Evolutionary conservation across 208 protist species (phyloP).

Genomic region (Acanthamoeba polyphaga): DNA sequence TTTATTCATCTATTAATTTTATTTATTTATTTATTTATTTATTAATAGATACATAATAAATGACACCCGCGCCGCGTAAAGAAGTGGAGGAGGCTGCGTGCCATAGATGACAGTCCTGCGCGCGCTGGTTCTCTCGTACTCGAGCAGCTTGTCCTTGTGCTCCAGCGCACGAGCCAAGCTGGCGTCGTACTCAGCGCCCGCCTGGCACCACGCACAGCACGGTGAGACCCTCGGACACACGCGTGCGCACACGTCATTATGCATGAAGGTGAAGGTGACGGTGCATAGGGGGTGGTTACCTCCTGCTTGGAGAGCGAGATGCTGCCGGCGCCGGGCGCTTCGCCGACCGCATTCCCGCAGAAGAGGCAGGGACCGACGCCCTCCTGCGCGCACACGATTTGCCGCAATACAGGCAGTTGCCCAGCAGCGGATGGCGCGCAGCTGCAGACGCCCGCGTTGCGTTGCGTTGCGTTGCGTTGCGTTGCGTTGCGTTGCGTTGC

Average conservation of each 20-base stretch:
- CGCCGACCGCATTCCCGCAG: slow-evolving; percentile 44
- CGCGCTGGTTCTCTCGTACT: slow-evolving; percentile 62
- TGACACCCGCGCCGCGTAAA: not conserved
- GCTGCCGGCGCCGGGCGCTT: slow-evolving; percentile 16
- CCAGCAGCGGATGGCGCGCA: not conserved
- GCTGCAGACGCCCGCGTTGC: not conserved
- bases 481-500: not conserved
- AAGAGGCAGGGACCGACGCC: slow-evolving; percentile 59
- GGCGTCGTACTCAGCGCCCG: slow-evolving; percentile 25
- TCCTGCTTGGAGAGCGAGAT: slow-evolving; percentile 49
- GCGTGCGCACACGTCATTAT: no score
- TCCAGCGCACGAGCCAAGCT: slow-evolving; percentile 43
- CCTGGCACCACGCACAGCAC: not conserved
- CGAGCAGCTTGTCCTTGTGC: slow-evolving; percentile 61
- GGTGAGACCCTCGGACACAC: no score
- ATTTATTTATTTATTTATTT: no score
- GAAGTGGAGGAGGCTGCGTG: not conserved
- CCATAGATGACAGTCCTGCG: slow-evolving; percentile 68
- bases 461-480: not conserved
- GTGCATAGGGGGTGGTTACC: not conserved
- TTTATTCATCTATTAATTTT: no score
- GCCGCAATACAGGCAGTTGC: slow-evolving; percentile 68
- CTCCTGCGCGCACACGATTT: slow-evolving; percentile 68
- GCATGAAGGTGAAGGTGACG: not conserved
- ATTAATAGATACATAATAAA: no score